These are phyloP conservation scores for Capillidium heterosporum DNA, from an alignment of 371 early-diverging fungal species.

Conservation along the genomic window DNA sequence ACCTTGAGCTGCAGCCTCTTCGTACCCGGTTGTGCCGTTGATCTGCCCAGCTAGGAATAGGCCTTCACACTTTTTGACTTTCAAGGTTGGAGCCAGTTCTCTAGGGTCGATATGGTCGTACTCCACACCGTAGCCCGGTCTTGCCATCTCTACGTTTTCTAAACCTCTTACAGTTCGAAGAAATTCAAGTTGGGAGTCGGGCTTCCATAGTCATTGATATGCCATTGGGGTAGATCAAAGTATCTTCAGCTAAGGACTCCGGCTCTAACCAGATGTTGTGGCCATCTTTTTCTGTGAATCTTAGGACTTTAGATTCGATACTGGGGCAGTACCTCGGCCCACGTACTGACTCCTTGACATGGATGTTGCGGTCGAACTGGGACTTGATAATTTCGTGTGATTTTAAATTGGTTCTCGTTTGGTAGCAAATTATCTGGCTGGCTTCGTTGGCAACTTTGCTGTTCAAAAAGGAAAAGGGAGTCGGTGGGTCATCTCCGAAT, in stretches of 20 bases:
- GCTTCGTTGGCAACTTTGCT: constrained; percentile 34
- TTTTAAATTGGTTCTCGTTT: constrained; percentile 48
- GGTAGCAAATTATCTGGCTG: constrained; percentile 52
- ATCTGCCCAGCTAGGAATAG: constrained; percentile 74
- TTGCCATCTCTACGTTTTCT: constrained; percentile 54
- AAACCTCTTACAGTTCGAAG: constrained; percentile 56
- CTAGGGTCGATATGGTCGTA: constrained; percentile 76
- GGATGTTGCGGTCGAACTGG: constrained; percentile 59
- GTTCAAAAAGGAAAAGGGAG: constrained; percentile 62
- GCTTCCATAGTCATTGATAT: constrained; percentile 72
- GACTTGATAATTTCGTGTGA: constrained; percentile 50
- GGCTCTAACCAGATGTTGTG: constrained; percentile 75
- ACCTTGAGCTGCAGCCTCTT: constrained; percentile 73
- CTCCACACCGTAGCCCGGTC: constrained; percentile 70
- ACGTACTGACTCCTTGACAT: constrained; percentile 63
- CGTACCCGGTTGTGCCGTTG: constrained; percentile 79
- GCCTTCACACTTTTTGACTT: constrained; percentile 58
- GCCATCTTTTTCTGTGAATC: constrained; percentile 39
- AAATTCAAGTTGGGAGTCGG: constrained; percentile 46
- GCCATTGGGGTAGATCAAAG: constrained; percentile 66
- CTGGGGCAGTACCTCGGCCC: constrained; percentile 80
- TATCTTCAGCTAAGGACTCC: constrained; percentile 44
- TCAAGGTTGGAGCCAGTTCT: constrained; percentile 52
- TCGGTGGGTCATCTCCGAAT: constrained; percentile 50
- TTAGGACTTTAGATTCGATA: constrained; percentile 59